A percentile compares a stretch with the other conserved stretches of the same genome.
phyloP scores from a whole-genome alignment of 2,329 filamentous ascomycete genomes.

The Teratosphaeria epicoccoides region DNA sequence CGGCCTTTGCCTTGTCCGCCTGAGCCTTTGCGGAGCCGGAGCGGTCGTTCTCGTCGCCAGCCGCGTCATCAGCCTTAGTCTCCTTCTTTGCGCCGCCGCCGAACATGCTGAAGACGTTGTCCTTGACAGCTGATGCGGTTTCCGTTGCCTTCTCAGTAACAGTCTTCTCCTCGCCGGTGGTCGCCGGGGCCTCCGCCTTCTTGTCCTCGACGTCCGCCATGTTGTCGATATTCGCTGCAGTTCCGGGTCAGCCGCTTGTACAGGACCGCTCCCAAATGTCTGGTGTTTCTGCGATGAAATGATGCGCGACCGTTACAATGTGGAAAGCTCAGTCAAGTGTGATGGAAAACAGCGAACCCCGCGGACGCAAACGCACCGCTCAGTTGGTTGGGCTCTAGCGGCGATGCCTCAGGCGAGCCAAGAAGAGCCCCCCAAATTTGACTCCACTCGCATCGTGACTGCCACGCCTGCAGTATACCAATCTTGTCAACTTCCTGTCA shows the following conservation, averaged over 20 bases:
- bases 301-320: not conserved
- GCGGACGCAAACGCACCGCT: not conserved
- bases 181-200: conserved; percentile 28
- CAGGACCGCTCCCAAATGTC: not conserved
- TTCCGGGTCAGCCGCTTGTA: too few species aligned
- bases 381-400: not conserved
- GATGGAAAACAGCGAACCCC: not conserved
- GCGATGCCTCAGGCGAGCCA: not conserved
- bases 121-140: conserved; percentile 34
- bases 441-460: not conserved
- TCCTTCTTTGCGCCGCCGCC: conserved; percentile 95
- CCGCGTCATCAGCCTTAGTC: conserved; percentile 61
- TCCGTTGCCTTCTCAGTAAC: conserved; percentile 28
- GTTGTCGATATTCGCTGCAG: conserved; percentile 4
- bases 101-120: conserved; percentile 91
- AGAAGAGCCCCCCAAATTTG: too few species aligned
- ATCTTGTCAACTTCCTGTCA: too few species aligned
- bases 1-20: conserved; percentile 56
- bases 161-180: conserved; percentile 29
- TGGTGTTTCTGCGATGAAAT: not conserved
- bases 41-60: conserved; percentile 73
- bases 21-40: conserved; percentile 62
- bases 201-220: conserved; percentile 23
- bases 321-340: not conserved
- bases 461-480: too few species aligned